Conservation (phyloP, 2,329 filamentous ascomycete genomes). For the Tolypocladium tundrense region DNA sequence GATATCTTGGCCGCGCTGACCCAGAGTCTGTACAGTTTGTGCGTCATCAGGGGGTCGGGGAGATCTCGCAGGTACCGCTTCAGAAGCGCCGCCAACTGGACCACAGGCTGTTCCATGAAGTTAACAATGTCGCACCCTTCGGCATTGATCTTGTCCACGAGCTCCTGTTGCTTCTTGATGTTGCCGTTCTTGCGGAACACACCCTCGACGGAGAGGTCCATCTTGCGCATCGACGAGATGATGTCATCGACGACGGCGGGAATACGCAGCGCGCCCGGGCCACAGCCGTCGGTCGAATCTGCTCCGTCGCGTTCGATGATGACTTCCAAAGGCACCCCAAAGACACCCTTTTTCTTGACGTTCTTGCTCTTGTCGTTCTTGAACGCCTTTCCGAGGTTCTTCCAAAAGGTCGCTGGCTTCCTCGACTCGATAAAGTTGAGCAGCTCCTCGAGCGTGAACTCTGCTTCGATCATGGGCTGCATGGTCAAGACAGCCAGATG, state of each 20-base stretch:
- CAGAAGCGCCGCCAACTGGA: slow-evolving; percentile 85
- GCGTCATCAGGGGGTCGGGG: slow-evolving; percentile 86
- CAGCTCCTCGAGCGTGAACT: slow-evolving; percentile 90
- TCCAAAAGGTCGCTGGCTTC: slow-evolving; percentile 89
- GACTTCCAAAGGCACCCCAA: slow-evolving; percentile 78
- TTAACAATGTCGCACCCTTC: slow-evolving; percentile 79
- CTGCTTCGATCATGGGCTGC: slow-evolving; percentile 79
- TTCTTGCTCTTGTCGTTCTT: slow-evolving; percentile 71
- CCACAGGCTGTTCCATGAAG: slow-evolving; percentile 77
- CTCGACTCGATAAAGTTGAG: slow-evolving; percentile 86
- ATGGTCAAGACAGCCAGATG: slow-evolving; percentile 92
- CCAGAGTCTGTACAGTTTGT: slow-evolving; percentile 88
- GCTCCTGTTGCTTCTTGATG: slow-evolving; percentile 83
- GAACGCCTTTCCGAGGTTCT: slow-evolving; percentile 94
- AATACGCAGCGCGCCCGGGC: slow-evolving; percentile 79
- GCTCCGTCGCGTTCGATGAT: slow-evolving; percentile 90
- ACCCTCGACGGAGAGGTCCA: slow-evolving; percentile 97
- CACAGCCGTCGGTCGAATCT: slow-evolving; percentile 95
- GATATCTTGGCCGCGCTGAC: slow-evolving; percentile 80
- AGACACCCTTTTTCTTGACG: slow-evolving; percentile 86
- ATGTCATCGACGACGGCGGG: slow-evolving; percentile 93
- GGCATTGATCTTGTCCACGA: slow-evolving; percentile 76
- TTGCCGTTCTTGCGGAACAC: slow-evolving; percentile 99
- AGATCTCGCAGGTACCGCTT: slow-evolving; percentile 94
- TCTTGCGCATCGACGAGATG: slow-evolving; percentile 89